Percentiles rank a stretch among this genome's conserved stretches.
These are phyloP conservation scores for Trifolium fragiferum DNA, from an alignment of 306 rosid species.

Conservation along the genomic window DNA sequence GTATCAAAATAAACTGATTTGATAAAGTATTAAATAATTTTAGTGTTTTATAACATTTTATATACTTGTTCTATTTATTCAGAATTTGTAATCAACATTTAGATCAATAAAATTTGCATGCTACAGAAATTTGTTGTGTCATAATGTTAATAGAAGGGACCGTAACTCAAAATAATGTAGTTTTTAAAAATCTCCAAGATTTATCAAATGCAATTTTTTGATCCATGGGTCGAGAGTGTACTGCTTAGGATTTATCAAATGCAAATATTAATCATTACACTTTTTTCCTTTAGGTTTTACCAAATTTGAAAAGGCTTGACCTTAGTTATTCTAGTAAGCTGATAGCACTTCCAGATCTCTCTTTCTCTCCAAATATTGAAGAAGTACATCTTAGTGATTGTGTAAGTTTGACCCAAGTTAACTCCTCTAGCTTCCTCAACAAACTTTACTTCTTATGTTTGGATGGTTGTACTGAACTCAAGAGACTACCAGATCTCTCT, in stretches of 20 bases:
- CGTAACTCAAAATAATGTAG: too few relatives aligned
- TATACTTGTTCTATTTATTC: too few relatives aligned
- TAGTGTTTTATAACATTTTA: too few relatives aligned
- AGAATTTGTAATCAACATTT: not conserved
- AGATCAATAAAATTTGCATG: not conserved
- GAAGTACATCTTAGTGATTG: constrained; percentile 35
- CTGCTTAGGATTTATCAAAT: too few relatives aligned
- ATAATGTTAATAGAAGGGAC: too few relatives aligned
- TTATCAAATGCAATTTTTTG: too few relatives aligned
- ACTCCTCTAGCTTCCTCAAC: constrained; percentile 37
- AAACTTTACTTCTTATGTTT: too few relatives aligned
- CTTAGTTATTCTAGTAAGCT: not conserved
- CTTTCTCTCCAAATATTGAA: constrained; percentile 39
- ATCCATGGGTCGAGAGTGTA: too few relatives aligned
- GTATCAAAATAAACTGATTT: not conserved
- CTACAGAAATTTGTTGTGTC: not conserved
- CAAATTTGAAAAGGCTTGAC: constrained; percentile 42
- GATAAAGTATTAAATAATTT: too few relatives aligned
- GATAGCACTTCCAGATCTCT: constrained; percentile 29
- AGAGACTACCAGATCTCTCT: constrained; percentile 32
- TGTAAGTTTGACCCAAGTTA: not conserved
- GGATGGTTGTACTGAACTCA: too few relatives aligned
- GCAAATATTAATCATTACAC: too few relatives aligned
- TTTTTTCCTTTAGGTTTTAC: constrained; percentile 24
- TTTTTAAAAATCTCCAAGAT: too few relatives aligned